Evolutionary conservation across 306 rosid species (phyloP), one percentile per base, ranked within the genome.

Genomic region (Dryas octopetala): DNA sequence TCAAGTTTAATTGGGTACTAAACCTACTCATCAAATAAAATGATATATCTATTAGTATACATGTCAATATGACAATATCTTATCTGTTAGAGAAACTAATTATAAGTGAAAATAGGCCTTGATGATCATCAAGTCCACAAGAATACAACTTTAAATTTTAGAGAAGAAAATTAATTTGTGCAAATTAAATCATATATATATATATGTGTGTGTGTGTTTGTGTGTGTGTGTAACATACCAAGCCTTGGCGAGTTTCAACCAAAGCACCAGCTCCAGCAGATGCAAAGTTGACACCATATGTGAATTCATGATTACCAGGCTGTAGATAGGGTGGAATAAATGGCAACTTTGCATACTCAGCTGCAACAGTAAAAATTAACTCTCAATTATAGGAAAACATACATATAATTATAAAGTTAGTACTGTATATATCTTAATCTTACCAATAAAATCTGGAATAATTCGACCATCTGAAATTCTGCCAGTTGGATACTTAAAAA

Each of bases 201-300:
- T 19, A 19, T 19, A 19, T 19, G 0, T 19, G 0, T 19, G 23
- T n/a, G n/a, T n/a, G n/a, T n/a, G n/a, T n/a, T n/a, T 19, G 0
- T 19, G 23, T 19, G 23, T 19, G n/a, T 12, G 1, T 3, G 7
- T 2, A 17, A 40, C 79, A 28, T 73, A 84, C 89, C 8, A 23
- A 26, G 32, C 67, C 81, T 50, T 63, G 61, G 40, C 41, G 49
- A 57, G 75, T 61, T 68, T 70, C 19, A 13, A 16, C 62, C 12
- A 87, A 79, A 74, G 69, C 85, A 51, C 84, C 82, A 11, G 84
- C 75, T 55, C 88, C 92, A 49, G 17, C 85, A 1, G 81, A 82
- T 16, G 87, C 88, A 52, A 88, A 82, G 74, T 84, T 88, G 4
- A 66, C 78, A 15, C 90, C 87, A 11, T 77, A 2, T 0, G 14